Evolutionary conservation across 257 asterid genomes (phyloP).

Genomic region (Solanum clarkiae): DNA sequence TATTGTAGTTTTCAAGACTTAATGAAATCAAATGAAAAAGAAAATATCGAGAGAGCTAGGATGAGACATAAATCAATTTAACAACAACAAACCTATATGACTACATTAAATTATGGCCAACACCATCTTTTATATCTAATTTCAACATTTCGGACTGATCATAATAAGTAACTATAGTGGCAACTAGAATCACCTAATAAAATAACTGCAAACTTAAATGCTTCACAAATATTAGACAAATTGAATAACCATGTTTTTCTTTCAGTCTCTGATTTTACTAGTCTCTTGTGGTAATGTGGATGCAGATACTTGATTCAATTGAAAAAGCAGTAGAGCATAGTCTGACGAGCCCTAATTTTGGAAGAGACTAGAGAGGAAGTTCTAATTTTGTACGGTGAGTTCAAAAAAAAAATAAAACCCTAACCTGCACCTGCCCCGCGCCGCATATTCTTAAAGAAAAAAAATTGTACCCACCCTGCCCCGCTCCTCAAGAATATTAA

Average conservation of each 20-base stretch:
- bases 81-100: not conserved
- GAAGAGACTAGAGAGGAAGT: too few relatives aligned
- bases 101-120: not conserved
- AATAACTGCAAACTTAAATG: not conserved
- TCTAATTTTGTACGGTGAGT: too few relatives aligned
- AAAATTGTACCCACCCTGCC: too few relatives aligned
- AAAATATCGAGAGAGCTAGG: not conserved
- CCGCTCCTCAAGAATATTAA: too few relatives aligned
- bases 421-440: too few relatives aligned
- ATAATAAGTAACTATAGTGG: not conserved
- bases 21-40: not conserved
- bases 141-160: not conserved
- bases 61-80: not conserved
- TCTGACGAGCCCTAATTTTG: too few relatives aligned
- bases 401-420: too few relatives aligned
- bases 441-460: too few relatives aligned
- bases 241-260: too few relatives aligned
- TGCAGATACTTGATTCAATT: slow-evolving; percentile 80
- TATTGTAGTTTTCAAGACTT: not conserved
- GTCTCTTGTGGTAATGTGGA: not conserved
- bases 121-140: not conserved
- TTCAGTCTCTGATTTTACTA: too few relatives aligned
- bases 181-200: too few relatives aligned
- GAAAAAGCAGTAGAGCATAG: slow-evolving; percentile 63
- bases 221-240: not conserved